Base-by-base conservation (phyloP, 176 grass and related monocot genomes). In the Aegilops speltoides region DNA sequence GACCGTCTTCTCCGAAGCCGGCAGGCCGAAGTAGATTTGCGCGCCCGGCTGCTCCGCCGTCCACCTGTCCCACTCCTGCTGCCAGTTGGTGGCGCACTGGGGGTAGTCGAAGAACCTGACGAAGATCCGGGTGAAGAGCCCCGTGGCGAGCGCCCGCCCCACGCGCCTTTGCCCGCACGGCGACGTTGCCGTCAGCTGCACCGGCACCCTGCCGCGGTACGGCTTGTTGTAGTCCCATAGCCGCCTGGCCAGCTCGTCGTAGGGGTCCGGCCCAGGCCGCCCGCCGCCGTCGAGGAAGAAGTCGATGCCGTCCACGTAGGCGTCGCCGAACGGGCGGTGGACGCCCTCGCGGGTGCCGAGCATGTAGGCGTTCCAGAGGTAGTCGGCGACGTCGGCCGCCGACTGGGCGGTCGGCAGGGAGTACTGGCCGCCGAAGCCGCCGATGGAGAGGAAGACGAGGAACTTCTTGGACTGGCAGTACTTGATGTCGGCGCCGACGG, bases 381-480 rank as follows among this genome's bases (percentile, higher is more conserved):
- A 28, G 5, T 67, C 79, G 79, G 79, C 63, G 17, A 81, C 79
- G 26, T 45, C 62, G 16, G 7, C 25, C 1, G 79, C 79, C 1
- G 62, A 28, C 40, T 31, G 13, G 26, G 16, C 19, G 79, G 38
- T 32, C 0, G 62, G 79, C 7, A 81, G 40, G 32, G 62, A 81
- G 79, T 66, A 81, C 0, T 64, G 6, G 20, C 23, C 1, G 4
- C 33, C 77, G 33, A 40, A 37, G 57, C 77, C 77, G 7, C 77
- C 77, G n/a, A 79, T 79, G 77, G 77, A 79, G 57, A 79, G 56
- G 57, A 79, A 37, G 33, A 79, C 34, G 56, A 24, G n/a, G 33
- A 79, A 37, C 33, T 20, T 22, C 57, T 61, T 60, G 76, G 52
- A 60, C 10, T 78, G 52, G 76, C 76, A 78, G 20, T 78, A 52